Evolutionary conservation across 495 filamentous ascomycete species (phyloP).

Genomic region (Daldinia concentrica): DNA sequence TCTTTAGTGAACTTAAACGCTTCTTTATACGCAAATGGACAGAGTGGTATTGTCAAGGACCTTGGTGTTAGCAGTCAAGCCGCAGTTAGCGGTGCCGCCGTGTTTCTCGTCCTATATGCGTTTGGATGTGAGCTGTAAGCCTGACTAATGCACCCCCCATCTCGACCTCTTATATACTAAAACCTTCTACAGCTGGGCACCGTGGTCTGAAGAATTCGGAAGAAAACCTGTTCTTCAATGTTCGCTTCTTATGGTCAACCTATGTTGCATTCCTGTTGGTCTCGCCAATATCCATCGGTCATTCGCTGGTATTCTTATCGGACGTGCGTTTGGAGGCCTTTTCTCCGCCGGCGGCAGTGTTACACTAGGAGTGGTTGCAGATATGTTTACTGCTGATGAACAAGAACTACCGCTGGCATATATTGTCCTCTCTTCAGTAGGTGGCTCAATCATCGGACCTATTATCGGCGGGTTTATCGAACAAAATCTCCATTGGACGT

Average conservation of each 20-base stretch:
- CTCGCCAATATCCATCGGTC: conserved; percentile 67
- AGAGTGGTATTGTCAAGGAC: conserved; percentile 66
- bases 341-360: conserved; percentile 82
- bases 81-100: conserved; percentile 71
- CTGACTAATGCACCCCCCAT: not conserved
- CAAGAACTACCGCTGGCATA: conserved; percentile 78
- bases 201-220: conserved; percentile 82
- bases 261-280: conserved; percentile 78
- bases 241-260: conserved; percentile 75
- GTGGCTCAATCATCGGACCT: conserved; percentile 68
- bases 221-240: conserved; percentile 75
- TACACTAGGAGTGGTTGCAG: conserved; percentile 83
- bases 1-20: conserved; percentile 79
- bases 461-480: conserved; percentile 69
- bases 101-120: conserved; percentile 77
- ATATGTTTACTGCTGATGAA: conserved; percentile 75
- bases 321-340: conserved; percentile 74
- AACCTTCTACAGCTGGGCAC: conserved; percentile 66
- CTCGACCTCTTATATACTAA: not conserved
- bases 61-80: conserved; percentile 71
- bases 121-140: conserved; percentile 76
- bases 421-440: conserved; percentile 67
- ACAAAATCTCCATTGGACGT: conserved; percentile 68
- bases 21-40: conserved; percentile 72
- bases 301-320: conserved; percentile 70